phyloP scores from a whole-genome alignment of 768 basidiomycete species.

The Naganishia antarctica region DNA sequence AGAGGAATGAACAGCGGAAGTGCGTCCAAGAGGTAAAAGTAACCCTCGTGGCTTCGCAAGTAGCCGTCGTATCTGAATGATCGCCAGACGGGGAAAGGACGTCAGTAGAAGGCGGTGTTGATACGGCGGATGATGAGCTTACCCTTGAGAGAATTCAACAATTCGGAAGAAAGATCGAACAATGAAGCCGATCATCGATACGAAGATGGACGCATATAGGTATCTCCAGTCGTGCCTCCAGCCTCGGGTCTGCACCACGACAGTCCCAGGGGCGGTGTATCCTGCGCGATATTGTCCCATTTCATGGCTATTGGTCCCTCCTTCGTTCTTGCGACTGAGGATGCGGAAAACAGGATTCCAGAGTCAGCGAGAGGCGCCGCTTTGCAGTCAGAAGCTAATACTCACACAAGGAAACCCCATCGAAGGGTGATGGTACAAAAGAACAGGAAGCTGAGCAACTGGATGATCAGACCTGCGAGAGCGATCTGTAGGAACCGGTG shows the following conservation, averaged over 20 bases:
- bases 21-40: conserved; percentile 45
- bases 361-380: too few species aligned
- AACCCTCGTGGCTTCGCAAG: conserved; percentile 43
- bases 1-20: conserved; percentile 45
- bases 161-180: conserved; percentile 25
- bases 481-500: conserved; percentile 31
- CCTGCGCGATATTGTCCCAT: neutral
- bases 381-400: too few species aligned
- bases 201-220: conserved; percentile 19
- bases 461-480: conserved; percentile 46
- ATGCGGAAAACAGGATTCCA: conserved; percentile 32
- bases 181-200: conserved; percentile 21
- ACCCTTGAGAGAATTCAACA: conserved; percentile 32
- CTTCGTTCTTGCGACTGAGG: conserved; percentile 7
- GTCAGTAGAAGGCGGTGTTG: too few species aligned
- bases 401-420: conserved; percentile 37
- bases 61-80: conserved; percentile 39
- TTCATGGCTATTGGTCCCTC: neutral
- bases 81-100: too few species aligned
- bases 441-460: conserved; percentile 42
- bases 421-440: conserved; percentile 40
- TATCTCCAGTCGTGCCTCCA: conserved; percentile 16
- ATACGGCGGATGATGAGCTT: neutral
- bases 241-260: neutral
- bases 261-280: neutral